phyloP scores from a whole-genome alignment of 352 stramenopile genomes.

The Nothophytophthora sp. region DNA sequence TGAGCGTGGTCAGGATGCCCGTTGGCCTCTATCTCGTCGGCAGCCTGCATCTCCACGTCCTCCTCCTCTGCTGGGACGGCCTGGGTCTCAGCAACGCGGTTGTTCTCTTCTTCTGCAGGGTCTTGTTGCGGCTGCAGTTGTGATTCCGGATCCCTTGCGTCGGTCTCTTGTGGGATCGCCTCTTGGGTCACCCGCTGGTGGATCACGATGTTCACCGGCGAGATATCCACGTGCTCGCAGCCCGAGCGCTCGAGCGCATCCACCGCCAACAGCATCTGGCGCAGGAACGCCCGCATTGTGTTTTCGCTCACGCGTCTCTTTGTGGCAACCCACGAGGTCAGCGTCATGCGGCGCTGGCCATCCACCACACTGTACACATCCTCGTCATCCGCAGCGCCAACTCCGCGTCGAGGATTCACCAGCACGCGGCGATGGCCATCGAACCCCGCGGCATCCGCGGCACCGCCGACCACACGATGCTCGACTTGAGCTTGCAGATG shows the following conservation, averaged over 20 bases:
- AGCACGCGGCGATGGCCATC: constrained; percentile 1
- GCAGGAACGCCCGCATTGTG: constrained; percentile 52
- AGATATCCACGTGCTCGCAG: constrained; percentile 53
- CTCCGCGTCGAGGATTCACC: constrained; percentile 16
- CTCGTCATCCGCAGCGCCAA: constrained; percentile 28
- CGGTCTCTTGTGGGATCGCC: not conserved
- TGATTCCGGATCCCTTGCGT: not conserved
- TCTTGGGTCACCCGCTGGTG: constrained; percentile 6
- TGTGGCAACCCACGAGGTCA: constrained; percentile 43
- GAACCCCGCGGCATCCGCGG: not conserved
- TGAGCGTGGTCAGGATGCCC: not conserved
- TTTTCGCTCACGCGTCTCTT: constrained; percentile 30
- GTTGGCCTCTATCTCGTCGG: constrained; percentile 3
- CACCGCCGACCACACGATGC: constrained; percentile 3
- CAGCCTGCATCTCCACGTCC: constrained; percentile 12
- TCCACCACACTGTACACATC: constrained; percentile 47
- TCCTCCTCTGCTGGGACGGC: not conserved
- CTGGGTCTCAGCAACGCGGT: not conserved
- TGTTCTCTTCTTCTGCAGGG: constrained; percentile 13
- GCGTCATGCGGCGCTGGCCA: constrained; percentile 28
- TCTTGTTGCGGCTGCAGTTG: constrained; percentile 7
- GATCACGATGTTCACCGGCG: constrained; percentile 56
- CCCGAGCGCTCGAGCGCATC: constrained; percentile 49
- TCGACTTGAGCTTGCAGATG: constrained; percentile 5
- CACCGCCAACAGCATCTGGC: constrained; percentile 63